These are phyloP conservation scores for Cordyceps fumosorosea DNA, from an alignment of 2,329 filamentous ascomycete species.

Conservation along the genomic window DNA sequence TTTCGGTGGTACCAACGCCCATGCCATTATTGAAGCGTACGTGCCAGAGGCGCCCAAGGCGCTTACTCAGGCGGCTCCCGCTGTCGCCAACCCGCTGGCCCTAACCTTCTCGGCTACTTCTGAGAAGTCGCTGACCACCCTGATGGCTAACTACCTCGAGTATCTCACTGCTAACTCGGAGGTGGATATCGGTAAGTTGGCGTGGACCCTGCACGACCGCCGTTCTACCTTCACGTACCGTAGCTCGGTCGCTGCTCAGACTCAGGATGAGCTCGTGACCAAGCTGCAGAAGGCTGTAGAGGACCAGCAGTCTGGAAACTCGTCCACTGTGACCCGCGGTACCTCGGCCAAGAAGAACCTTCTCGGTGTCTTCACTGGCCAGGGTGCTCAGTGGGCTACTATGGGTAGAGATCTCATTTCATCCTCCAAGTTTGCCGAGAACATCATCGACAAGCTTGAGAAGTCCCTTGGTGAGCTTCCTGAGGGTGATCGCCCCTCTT, in stretches of 20 bases:
- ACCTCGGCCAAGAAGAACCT: slow-evolving; percentile 12
- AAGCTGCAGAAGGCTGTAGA: slow-evolving; percentile 12
- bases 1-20: slow-evolving; percentile 36
- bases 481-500: slow-evolving; percentile 20
- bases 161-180: slow-evolving; percentile 11
- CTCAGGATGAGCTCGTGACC: slow-evolving; percentile 11
- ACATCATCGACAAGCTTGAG: slow-evolving; percentile 19
- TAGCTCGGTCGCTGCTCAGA: slow-evolving; percentile 13
- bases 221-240: slow-evolving; percentile 16
- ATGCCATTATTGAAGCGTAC: slow-evolving; percentile 20
- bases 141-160: slow-evolving; percentile 11
- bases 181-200: slow-evolving; percentile 15
- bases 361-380: slow-evolving; percentile 25
- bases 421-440: slow-evolving; percentile 10
- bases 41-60: slow-evolving; percentile 28
- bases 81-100: slow-evolving; percentile 4
- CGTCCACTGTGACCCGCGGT: slow-evolving; percentile 6
- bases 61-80: slow-evolving; percentile 18
- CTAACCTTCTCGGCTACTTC: slow-evolving; percentile 13
- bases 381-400: slow-evolving; percentile 27
- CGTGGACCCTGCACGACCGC: slow-evolving; percentile 16
- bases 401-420: slow-evolving; percentile 27
- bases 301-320: slow-evolving; percentile 16
- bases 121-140: slow-evolving; percentile 10
- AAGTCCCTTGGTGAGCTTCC: slow-evolving; percentile 17